phyloP scores from a whole-genome alignment of 257 asterid genomes.

The Nicotiana attenuata region DNA sequence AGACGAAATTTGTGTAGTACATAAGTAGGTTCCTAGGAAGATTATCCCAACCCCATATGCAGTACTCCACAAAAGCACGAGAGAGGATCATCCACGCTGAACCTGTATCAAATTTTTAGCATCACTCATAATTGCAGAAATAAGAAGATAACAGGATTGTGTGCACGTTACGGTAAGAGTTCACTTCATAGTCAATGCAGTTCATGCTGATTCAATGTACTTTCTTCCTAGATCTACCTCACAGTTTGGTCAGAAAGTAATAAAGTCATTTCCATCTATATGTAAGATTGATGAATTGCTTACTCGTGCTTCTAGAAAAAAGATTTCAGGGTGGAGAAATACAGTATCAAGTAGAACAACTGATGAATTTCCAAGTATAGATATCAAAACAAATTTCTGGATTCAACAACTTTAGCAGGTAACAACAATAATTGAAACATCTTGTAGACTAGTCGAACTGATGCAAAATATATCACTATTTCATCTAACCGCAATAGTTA shows the following conservation, averaged over 20 bases:
- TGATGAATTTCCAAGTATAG: not conserved
- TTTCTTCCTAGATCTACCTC: not conserved
- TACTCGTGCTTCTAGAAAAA: not conserved
- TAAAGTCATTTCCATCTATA: not conserved
- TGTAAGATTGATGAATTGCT: not conserved
- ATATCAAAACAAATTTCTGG: not conserved
- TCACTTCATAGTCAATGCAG: not conserved
- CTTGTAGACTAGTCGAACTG: not conserved
- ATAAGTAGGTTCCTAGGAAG: conserved; percentile 91
- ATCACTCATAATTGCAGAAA: not conserved
- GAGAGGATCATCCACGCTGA: conserved; percentile 96
- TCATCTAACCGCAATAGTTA: not conserved
- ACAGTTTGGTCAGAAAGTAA: not conserved
- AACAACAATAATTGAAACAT: not conserved
- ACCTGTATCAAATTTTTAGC: conserved; percentile 40
- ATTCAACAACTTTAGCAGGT: not conserved
- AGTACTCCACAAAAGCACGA: conserved; percentile 74
- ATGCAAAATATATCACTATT: not conserved
- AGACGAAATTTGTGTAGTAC: conserved; percentile 89
- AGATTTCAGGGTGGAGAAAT: not conserved
- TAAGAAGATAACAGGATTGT: not conserved
- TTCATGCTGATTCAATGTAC: not conserved
- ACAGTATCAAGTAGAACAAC: not conserved
- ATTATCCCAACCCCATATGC: conserved; percentile 96
- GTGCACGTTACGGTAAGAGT: not conserved